Evolutionary conservation across 768 basidiomycete species (phyloP).

Genomic region (Coprinellus micaceus): DNA sequence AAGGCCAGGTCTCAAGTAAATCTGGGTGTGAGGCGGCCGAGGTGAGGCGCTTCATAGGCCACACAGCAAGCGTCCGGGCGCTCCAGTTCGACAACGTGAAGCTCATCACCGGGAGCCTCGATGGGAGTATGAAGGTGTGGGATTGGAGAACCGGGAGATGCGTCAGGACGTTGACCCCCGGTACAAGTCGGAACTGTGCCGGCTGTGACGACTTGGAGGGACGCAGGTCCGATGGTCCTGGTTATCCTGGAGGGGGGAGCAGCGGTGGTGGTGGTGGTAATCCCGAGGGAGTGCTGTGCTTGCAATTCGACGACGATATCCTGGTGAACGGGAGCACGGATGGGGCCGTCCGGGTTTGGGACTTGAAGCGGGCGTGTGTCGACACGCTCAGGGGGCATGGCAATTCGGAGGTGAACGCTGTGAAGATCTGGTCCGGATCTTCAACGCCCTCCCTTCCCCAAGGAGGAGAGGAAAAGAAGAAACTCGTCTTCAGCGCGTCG

Average conservation of each 20-base stretch:
- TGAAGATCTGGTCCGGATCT: background rate
- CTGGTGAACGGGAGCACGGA: background rate
- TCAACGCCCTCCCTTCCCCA: background rate
- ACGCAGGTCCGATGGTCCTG: too few species aligned
- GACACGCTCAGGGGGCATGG: background rate
- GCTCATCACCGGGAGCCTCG: background rate
- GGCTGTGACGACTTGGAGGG: background rate
- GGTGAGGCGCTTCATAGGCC: background rate
- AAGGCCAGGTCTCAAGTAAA: background rate
- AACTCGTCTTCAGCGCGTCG: background rate
- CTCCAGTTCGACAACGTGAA: background rate
- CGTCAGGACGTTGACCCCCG: background rate
- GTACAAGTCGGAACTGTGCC: too few species aligned
- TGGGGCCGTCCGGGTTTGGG: background rate
- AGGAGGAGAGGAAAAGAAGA: background rate
- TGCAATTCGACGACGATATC: background rate
- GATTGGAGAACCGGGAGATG: background rate
- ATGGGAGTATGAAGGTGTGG: conserved; percentile 1
- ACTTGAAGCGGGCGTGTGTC: background rate
- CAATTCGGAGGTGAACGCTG: background rate
- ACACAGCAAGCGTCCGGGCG: background rate
- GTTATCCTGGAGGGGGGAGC: too few species aligned
- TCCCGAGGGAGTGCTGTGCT: background rate
- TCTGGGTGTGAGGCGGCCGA: background rate
- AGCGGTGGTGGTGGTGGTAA: too few species aligned